Base-by-base conservation (phyloP, 306 rosid genomes). In the Vicia villosa region DNA sequence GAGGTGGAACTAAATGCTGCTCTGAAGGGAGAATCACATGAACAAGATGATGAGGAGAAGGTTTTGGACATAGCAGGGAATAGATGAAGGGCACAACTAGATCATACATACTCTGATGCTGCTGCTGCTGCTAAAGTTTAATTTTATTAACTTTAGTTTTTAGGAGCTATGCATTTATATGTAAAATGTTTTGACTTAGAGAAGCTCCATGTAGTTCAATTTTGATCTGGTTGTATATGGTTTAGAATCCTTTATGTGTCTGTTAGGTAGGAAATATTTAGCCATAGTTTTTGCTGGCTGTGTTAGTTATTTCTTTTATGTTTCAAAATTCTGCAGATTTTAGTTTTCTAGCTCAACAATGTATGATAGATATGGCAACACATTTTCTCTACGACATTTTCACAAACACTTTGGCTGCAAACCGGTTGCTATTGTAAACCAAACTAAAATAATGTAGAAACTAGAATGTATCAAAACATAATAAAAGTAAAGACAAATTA, bases 31-130 rank as follows among this genome's bases (percentile, higher is more conserved):
- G 37, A 32, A 32, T 32, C 37, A 6, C 8, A 32, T 32, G 37
- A 32, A 32, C 77, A 37, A 65, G 26, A 45, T 37, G 78, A 72
- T 10, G 79, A 72, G 52, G 83, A 74, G 30, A 81, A 49, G 43
- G 79, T 61, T n/a, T 61, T 81, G 69, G 67, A 51, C 24, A 45
- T 4, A 45, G 19, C 36, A 10, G 51, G 6, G 16, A 50, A 47
- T 30, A 41, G 36, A 17, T 32, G 10, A 73, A 56, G 24, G 16
- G 49, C 1, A 68, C 0, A 68, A 63, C 46, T 42, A 42, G 24
- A 34, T 17, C 47, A 34, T 28, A 59, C 47, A 34, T 28, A 59
- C 6, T 66, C 19, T 36, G 8, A 28, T n/a, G n/a, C n/a, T n/a
- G n/a, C n/a, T 5, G 7, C 6, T 20, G 34, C 17, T 66, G 16